A percentile compares a stretch with the other conserved stretches of the same genome.
These are phyloP conservation scores for Pseudevernia furfuracea DNA, from an alignment of 495 filamentous ascomycete genomes.

Conservation along the genomic window DNA sequence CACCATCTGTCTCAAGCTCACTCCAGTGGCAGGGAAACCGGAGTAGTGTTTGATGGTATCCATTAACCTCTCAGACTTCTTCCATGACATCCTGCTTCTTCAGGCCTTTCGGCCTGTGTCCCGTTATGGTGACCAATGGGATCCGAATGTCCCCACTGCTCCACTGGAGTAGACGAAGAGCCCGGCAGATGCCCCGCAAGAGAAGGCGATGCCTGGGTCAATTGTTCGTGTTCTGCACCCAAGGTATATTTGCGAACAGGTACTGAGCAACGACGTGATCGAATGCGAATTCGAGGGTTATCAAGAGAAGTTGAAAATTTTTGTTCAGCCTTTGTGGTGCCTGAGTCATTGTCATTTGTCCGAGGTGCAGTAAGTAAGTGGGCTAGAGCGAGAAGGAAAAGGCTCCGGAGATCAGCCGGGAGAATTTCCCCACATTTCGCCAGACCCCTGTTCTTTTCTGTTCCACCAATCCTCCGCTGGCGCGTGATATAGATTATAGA, in stretches of 20 bases:
- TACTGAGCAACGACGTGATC: neutral
- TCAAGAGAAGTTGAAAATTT: neutral
- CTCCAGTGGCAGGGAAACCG: constrained; percentile 92
- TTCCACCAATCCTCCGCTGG: neutral
- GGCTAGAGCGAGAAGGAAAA: no score
- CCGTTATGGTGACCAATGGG: constrained; percentile 9
- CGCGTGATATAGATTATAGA: no score
- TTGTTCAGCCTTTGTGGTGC: neutral
- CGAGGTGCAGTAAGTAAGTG: no score
- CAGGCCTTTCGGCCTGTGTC: constrained; percentile 32
- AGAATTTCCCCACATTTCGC: neutral
- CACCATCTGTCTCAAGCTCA: constrained; percentile 96
- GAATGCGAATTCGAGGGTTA: neutral
- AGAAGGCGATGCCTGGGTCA: neutral
- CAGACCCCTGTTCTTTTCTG: neutral
- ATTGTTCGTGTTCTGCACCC: neutral
- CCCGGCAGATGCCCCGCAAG: neutral
- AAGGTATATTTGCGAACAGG: no score
- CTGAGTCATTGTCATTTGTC: constrained; percentile 6
- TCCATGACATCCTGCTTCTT: constrained; percentile 68
- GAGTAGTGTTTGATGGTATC: constrained; percentile 98
- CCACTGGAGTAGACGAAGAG: neutral
- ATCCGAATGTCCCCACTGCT: neutral
- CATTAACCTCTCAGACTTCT: constrained; percentile 81
- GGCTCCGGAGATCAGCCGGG: neutral